Base-by-base conservation (phyloP, 768 basidiomycete species). In the Peribolospora kevripleyi region DNA sequence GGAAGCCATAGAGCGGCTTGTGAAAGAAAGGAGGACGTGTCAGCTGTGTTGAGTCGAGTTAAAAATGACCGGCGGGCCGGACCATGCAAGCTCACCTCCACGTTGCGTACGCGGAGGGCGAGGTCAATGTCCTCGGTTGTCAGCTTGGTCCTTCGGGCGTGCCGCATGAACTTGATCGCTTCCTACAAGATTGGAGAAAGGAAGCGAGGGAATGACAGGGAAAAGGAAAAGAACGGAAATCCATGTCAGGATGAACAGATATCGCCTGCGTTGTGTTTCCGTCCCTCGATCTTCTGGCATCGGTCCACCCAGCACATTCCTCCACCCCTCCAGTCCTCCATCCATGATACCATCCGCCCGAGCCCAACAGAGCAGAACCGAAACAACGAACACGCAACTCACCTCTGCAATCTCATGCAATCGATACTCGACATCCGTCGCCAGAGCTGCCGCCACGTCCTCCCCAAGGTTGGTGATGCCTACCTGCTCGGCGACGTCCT, bases 351-450 rank as follows among this genome's bases (percentile, higher is more conserved):
- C 48, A 53, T 14, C n/a, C 25, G 9, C 48, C 13, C 5, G 53
- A 37, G 8, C 13, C 9, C 9, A 14, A 14, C 38, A 25, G 45
- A 48, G 37, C 37, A 42, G 41, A 6, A 25, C 25, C 25, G 25
- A 25, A 25, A 25, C 25, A 25, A 25, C 25, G 25, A 25, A 25
- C 1, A 25, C 25, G 25, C 13, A 14, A 62, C 71, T 47, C 59
- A 85, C 86, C 76, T 93, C 85, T 61, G 91, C 75, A 46, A 97
- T 81, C 65, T 97, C 85, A 67, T 91, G 86, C 65, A 95, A 76
- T 57, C 93, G 74, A 68, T 95, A 95, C 65, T 97, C 93, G 46
- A 95, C 86, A 70, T 98, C 93, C 61, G 84, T 87, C 0, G 93
- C 87, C 37, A 98, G 73, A 0, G 83, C 74, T 4, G 79, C 79